phyloP scores from a whole-genome alignment of 2,329 filamentous ascomycete species.

The Ophiocordyceps sinensis region DNA sequence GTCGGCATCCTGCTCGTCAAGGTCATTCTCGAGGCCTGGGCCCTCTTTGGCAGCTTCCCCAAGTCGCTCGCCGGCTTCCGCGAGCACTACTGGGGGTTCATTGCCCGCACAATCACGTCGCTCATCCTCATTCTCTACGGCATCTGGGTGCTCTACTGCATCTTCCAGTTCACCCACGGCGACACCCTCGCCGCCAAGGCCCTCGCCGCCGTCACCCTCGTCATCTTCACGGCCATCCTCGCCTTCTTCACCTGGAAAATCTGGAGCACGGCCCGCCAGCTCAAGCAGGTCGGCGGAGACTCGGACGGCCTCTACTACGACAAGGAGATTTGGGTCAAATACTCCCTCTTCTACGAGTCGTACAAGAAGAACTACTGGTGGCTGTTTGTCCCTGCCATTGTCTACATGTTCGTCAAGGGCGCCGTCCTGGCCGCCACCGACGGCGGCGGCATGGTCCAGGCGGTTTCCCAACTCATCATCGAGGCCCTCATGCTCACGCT shows the following conservation, averaged over 20 bases:
- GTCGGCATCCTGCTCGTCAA: slow-evolving; percentile 83
- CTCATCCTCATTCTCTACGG: slow-evolving; percentile 87
- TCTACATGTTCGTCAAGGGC: slow-evolving; percentile 86
- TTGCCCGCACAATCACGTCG: slow-evolving; percentile 78
- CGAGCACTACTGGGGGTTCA: slow-evolving; percentile 89
- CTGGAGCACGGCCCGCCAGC: slow-evolving; percentile 56
- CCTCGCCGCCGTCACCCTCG: slow-evolving; percentile 70
- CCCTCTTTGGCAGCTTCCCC: slow-evolving; percentile 78
- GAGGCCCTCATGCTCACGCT: slow-evolving; percentile 68
- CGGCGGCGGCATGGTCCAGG: slow-evolving; percentile 72
- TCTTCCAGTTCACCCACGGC: slow-evolving; percentile 86
- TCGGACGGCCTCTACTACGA: slow-evolving; percentile 64
- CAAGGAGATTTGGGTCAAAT: slow-evolving; percentile 85
- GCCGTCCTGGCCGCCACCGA: slow-evolving; percentile 73
- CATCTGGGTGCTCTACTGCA: slow-evolving; percentile 87
- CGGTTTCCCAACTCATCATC: slow-evolving; percentile 63
- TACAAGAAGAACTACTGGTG: slow-evolving; percentile 96
- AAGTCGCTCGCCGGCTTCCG: slow-evolving; percentile 69
- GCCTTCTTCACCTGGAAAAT: slow-evolving; percentile 76
- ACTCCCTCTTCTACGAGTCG: slow-evolving; percentile 92
- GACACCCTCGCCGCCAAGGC: slow-evolving; percentile 88
- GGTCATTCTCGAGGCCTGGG: slow-evolving; percentile 80
- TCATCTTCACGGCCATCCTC: slow-evolving; percentile 67
- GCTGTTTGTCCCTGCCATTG: slow-evolving; percentile 78
- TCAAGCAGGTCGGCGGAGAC: slow-evolving; percentile 65